These are phyloP conservation scores for Meyerozyma sp. DNA, from an alignment of 1,139 yeast genomes.

Conservation along the genomic window DNA sequence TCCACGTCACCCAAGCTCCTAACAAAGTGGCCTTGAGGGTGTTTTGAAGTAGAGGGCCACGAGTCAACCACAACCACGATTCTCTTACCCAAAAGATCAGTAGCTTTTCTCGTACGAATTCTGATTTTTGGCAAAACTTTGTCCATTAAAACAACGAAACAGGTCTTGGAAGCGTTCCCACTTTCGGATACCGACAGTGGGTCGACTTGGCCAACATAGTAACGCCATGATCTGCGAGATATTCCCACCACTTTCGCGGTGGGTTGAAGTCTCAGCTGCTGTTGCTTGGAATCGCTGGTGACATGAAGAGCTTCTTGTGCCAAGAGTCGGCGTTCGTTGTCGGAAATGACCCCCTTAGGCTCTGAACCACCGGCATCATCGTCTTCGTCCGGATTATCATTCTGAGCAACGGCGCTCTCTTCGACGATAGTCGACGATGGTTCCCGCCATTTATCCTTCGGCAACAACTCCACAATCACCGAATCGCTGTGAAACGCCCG, in stretches of 20 bases:
- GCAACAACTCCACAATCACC: conserved; percentile 86
- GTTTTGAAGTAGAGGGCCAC: conserved; percentile 81
- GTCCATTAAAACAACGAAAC: conserved; percentile 87
- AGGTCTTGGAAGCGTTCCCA: conserved; percentile 63
- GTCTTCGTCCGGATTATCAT: conserved; percentile 55
- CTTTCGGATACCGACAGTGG: conserved; percentile 65
- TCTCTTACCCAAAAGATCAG: conserved; percentile 76
- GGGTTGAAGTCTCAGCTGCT: conserved; percentile 55
- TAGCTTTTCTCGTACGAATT: conserved; percentile 82
- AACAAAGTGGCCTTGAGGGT: conserved; percentile 94
- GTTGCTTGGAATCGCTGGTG: conserved; percentile 25
- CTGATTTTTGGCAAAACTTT: conserved; percentile 81
- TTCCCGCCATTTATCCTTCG: conserved; percentile 81
- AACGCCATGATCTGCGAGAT: conserved; percentile 89
- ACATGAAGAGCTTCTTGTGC: conserved; percentile 76
- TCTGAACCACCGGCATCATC: conserved; percentile 41
- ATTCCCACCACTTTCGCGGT: conserved; percentile 91
- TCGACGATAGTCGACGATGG: conserved; percentile 79
- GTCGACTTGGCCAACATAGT: conserved; percentile 91
- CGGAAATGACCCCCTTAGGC: conserved; percentile 47
- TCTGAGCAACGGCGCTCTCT: conserved; percentile 59
- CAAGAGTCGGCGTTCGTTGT: conserved; percentile 67
- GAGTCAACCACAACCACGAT: conserved; percentile 89
- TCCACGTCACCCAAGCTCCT: conserved; percentile 87
- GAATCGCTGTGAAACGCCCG: conserved; percentile 90